phyloP scores from a whole-genome alignment of 495 filamentous ascomycete species.

The Neurospora sp. region DNA sequence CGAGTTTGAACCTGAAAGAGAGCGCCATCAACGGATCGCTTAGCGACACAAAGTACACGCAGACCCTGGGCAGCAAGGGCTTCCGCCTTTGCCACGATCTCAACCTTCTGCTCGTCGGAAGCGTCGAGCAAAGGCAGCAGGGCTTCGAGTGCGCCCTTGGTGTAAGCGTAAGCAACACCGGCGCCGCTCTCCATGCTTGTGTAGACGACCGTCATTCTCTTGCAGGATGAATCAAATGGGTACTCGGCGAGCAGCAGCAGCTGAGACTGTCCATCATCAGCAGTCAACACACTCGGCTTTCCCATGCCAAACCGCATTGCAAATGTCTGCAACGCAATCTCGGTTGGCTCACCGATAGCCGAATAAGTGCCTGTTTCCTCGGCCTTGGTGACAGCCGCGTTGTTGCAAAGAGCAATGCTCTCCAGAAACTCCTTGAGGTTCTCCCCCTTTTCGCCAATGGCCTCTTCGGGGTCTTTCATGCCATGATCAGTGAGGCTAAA shows the following conservation, averaged over 20 bases:
- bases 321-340: conserved; percentile 73
- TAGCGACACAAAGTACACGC: conserved; percentile 66
- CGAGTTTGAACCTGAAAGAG: background rate
- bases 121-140: conserved; percentile 53
- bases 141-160: conserved; percentile 72
- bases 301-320: conserved; percentile 60
- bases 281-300: conserved; percentile 41
- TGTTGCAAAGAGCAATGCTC: conserved; percentile 27
- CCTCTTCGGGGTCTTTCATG: background rate
- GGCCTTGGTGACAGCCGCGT: conserved; percentile 32
- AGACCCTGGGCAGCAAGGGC: conserved; percentile 60
- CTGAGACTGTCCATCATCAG: conserved; percentile 15
- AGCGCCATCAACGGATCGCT: conserved; percentile 21
- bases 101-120: conserved; percentile 47
- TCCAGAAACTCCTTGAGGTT: conserved; percentile 14
- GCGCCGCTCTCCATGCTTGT: conserved; percentile 7
- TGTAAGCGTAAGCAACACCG: conserved; percentile 44
- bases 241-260: conserved; percentile 53
- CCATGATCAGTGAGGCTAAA: background rate
- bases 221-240: conserved; percentile 71
- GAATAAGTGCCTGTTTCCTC: conserved; percentile 29
- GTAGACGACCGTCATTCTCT: conserved; percentile 75
- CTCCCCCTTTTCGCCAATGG: conserved; percentile 4
- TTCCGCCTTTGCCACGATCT: conserved; percentile 51
- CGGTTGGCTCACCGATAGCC: conserved; percentile 72